Percentiles rank a stretch among this genome's conserved stretches.
phyloP scores from a whole-genome alignment of 495 filamentous ascomycete species.

The Neurospora sp. region DNA sequence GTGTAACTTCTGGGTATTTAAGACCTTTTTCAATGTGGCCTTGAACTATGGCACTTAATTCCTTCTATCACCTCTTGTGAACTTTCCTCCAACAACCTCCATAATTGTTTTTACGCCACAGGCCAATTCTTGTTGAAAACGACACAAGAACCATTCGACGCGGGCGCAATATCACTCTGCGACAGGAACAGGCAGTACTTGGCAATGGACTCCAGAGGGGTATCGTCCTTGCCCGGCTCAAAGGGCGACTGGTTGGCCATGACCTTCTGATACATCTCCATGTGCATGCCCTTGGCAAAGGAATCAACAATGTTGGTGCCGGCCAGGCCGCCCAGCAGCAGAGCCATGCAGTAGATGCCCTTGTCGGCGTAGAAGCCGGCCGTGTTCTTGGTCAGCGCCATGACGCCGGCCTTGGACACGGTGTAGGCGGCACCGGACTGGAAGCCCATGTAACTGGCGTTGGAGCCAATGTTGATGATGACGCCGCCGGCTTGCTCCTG shows the following conservation, averaged over 20 bases:
- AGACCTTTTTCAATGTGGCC: background rate
- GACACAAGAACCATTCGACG: slow-evolving; percentile 28
- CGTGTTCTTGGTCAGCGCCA: slow-evolving; percentile 55
- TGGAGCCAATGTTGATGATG: slow-evolving; percentile 43
- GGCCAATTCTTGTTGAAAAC: slow-evolving; percentile 31
- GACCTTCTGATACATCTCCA: slow-evolving; percentile 30
- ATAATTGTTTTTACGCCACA: slow-evolving; percentile 11
- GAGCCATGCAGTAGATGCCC: slow-evolving; percentile 46
- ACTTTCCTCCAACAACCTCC: background rate
- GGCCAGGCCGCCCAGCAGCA: slow-evolving; percentile 46
- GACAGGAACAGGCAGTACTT: slow-evolving; percentile 34
- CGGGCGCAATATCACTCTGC: slow-evolving; percentile 24
- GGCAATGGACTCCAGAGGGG: slow-evolving; percentile 24
- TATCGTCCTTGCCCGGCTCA: slow-evolving; percentile 9
- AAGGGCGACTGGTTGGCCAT: slow-evolving; percentile 14
- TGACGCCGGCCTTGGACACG: slow-evolving; percentile 41
- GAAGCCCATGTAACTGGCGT: slow-evolving; percentile 21
- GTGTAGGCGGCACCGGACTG: slow-evolving; percentile 44
- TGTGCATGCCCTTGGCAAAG: slow-evolving; percentile 33
- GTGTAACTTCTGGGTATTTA: background rate
- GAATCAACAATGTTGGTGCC: slow-evolving; percentile 46
- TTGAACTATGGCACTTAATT: background rate
- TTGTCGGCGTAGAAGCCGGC: slow-evolving; percentile 47
- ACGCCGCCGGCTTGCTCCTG: slow-evolving; percentile 21
- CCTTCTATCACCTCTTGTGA: background rate